phyloP scores from a whole-genome alignment of 306 rosid genomes.

The Amphicarpaea edgeworthii region DNA sequence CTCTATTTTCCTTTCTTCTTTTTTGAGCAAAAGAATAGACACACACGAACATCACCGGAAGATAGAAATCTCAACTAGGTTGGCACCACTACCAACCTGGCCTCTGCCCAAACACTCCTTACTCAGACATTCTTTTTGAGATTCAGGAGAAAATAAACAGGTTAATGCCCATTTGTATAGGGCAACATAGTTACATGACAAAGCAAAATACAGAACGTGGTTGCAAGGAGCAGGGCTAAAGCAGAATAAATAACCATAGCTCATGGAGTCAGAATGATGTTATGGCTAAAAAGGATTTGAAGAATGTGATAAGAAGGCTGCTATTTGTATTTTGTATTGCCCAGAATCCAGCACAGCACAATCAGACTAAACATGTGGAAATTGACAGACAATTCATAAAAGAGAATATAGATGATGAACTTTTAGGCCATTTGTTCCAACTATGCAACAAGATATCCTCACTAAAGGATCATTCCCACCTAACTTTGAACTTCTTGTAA shows the following conservation, averaged over 20 bases:
- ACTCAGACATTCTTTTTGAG: no score
- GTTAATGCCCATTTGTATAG: background rate
- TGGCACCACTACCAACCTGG: no score
- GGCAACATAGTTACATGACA: background rate
- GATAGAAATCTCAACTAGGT: no score
- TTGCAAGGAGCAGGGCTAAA: background rate
- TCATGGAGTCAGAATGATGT: background rate
- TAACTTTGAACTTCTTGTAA: background rate
- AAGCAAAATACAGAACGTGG: background rate
- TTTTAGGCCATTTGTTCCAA: background rate
- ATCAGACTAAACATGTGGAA: background rate
- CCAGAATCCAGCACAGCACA: background rate
- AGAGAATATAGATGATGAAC: background rate
- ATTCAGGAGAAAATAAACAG: no score
- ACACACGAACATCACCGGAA: no score
- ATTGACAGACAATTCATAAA: background rate
- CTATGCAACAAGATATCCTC: background rate
- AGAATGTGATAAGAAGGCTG: background rate
- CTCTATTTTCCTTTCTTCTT: no score
- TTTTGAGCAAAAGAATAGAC: no score
- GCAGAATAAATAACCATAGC: background rate
- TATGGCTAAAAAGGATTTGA: background rate
- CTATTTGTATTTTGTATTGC: background rate
- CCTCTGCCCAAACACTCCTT: no score
- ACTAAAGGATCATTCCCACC: background rate